A percentile compares a stretch with the other conserved stretches of the same genome.
Evolutionary conservation across 1,284 basidiomycete species (phyloP).

Genomic region (Puccinia polysora): DNA sequence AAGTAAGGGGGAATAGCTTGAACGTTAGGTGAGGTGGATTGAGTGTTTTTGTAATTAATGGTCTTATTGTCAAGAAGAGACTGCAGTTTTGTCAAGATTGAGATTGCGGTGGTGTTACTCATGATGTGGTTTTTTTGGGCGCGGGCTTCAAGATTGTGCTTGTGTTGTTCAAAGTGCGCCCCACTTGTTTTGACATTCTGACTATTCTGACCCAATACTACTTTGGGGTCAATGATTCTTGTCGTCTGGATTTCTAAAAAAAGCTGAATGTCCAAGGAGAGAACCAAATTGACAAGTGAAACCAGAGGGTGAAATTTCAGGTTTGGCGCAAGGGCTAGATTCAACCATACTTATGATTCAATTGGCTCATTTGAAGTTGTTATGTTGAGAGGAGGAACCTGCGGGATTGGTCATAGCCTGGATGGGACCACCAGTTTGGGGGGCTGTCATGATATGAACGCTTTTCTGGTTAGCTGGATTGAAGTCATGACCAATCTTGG

Average conservation of each 20-base stretch:
- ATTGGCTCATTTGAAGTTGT: conserved; percentile 60
- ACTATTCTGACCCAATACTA: conserved; percentile 66
- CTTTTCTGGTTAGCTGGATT: conserved; percentile 13
- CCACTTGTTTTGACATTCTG: no score
- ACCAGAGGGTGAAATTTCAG: conserved; percentile 40
- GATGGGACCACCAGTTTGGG: conserved; percentile 5
- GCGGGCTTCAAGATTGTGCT: no score
- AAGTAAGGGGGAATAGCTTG: no score
- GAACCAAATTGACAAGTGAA: conserved; percentile 52
- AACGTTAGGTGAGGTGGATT: no score
- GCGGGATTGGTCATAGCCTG: conserved; percentile 7
- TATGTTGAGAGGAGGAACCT: background rate
- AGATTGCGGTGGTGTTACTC: no score
- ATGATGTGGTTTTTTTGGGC: no score
- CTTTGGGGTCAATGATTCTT: conserved; percentile 47
- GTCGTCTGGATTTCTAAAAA: conserved; percentile 47
- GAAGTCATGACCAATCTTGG: background rate
- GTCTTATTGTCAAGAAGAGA: no score
- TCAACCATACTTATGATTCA: conserved; percentile 51
- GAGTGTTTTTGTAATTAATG: no score
- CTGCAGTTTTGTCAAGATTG: no score
- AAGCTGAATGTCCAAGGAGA: conserved; percentile 49
- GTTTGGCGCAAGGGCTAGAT: conserved; percentile 51
- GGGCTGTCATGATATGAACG: conserved; percentile 33
- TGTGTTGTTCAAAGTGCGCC: no score